These are phyloP conservation scores for Stylosanthes scabra DNA, from an alignment of 331 rosid species.

Conservation along the genomic window DNA sequence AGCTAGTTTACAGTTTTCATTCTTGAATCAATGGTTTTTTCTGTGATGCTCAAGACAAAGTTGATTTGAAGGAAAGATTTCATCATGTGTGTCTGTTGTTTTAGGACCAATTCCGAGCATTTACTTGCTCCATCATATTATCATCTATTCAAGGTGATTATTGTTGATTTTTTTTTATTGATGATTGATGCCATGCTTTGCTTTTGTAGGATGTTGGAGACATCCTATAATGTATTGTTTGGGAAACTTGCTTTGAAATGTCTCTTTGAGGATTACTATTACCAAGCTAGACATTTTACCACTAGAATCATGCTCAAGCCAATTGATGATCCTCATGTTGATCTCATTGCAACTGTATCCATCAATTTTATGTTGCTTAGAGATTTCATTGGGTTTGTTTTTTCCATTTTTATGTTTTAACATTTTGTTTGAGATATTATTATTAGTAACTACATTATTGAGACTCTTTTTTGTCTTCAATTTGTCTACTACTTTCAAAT, in stretches of 20 bases:
- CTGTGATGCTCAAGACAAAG: background rate
- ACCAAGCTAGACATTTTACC: conserved; percentile 70
- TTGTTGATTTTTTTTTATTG: background rate
- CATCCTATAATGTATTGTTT: conserved; percentile 81
- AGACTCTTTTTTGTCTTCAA: background rate
- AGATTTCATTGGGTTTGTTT: background rate
- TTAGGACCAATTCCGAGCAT: background rate
- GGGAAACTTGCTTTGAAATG: conserved; percentile 87
- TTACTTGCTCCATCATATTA: background rate
- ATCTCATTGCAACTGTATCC: conserved; percentile 91
- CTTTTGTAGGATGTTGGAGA: conserved; percentile 80
- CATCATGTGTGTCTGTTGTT: background rate
- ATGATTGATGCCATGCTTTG: background rate
- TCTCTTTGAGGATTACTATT: conserved; percentile 87
- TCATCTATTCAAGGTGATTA: background rate
- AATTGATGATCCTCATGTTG: conserved; percentile 92
- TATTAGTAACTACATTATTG: background rate
- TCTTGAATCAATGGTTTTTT: too few relatives aligned
- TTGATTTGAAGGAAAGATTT: background rate
- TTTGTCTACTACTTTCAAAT: background rate
- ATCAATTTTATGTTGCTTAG: background rate
- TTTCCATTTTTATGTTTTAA: background rate
- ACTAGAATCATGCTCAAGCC: conserved; percentile 92
- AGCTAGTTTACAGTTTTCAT: too few relatives aligned
- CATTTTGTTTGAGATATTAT: background rate